Evolutionary conservation across 2,329 filamentous ascomycete species (phyloP).

Genomic region (Stenocarpella maydis): DNA sequence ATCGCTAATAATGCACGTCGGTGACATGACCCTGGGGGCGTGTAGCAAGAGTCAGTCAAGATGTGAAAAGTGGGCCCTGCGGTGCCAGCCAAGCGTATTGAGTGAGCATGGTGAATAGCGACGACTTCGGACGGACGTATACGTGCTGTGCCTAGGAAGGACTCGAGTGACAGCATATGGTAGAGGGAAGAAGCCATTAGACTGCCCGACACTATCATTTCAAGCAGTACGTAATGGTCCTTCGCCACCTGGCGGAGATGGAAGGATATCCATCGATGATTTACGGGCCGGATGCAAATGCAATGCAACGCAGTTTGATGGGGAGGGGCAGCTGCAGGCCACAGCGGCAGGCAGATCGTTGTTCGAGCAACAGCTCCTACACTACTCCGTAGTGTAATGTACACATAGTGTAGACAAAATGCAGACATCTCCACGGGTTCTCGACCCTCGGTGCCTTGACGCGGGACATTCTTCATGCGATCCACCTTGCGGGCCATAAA

Average conservation of each 20-base stretch:
- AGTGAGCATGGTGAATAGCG: background rate
- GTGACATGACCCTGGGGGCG: background rate
- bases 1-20: constrained; percentile 1
- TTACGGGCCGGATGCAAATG: background rate
- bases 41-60: constrained; percentile 8
- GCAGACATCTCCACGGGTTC: background rate
- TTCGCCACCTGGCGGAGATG: background rate
- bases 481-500: background rate
- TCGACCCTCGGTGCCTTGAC: background rate
- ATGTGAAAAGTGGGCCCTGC: background rate
- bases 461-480: background rate
- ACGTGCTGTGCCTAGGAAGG: background rate
- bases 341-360: background rate
- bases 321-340: background rate
- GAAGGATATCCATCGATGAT: background rate
- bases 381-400: too few relatives aligned
- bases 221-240: background rate
- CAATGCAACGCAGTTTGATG: constrained; percentile 5
- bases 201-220: background rate
- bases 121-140: background rate
- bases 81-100: background rate
- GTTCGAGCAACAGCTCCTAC: background rate
- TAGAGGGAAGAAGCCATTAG: background rate
- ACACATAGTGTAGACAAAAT: too few relatives aligned
- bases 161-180: background rate